phyloP scores from a whole-genome alignment of 2,329 filamentous ascomycete species.

The Chaetomiaceae sp. region DNA sequence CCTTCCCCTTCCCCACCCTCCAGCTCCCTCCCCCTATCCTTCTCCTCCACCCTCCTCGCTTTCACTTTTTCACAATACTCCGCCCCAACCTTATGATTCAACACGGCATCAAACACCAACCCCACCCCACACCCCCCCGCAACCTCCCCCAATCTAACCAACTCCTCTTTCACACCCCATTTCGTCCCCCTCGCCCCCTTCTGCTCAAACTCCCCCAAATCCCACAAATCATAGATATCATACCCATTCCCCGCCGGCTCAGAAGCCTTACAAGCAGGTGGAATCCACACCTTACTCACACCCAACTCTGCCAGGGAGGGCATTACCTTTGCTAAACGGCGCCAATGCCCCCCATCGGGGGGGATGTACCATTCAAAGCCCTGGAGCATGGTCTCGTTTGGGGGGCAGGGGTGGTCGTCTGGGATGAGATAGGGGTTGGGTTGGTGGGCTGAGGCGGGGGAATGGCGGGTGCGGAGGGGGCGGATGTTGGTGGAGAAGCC shows the following conservation, averaged over 20 bases:
- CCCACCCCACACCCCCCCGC: conserved; percentile 52
- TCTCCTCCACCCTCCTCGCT: conserved; percentile 37
- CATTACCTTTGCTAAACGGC: conserved; percentile 49
- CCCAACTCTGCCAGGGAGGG: conserved; percentile 55
- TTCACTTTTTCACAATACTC: conserved; percentile 41
- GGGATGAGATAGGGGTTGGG: conserved; percentile 16
- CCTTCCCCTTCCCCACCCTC: conserved; percentile 47
- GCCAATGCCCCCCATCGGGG: conserved; percentile 57
- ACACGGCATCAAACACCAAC: conserved; percentile 64
- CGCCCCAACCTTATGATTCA: conserved; percentile 68
- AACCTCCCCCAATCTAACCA: conserved; percentile 47
- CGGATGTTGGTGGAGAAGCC: conserved; percentile 21
- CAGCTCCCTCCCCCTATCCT: too few relatives aligned
- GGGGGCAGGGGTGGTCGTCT: conserved; percentile 16
- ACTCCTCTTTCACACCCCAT: conserved; percentile 63
- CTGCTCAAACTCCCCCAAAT: conserved; percentile 68
- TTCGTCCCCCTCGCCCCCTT: conserved; percentile 61
- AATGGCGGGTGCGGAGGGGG: conserved; percentile 17
- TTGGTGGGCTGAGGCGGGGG: not conserved
- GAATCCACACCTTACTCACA: conserved; percentile 62
- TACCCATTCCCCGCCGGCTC: conserved; percentile 59
- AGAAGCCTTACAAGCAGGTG: conserved; percentile 66
- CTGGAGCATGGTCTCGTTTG: conserved; percentile 56
- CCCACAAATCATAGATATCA: conserved; percentile 66
- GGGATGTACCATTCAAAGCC: conserved; percentile 71